phyloP scores from a whole-genome alignment of 805 yeast genomes.

The Lachancea dasiensis region DNA sequence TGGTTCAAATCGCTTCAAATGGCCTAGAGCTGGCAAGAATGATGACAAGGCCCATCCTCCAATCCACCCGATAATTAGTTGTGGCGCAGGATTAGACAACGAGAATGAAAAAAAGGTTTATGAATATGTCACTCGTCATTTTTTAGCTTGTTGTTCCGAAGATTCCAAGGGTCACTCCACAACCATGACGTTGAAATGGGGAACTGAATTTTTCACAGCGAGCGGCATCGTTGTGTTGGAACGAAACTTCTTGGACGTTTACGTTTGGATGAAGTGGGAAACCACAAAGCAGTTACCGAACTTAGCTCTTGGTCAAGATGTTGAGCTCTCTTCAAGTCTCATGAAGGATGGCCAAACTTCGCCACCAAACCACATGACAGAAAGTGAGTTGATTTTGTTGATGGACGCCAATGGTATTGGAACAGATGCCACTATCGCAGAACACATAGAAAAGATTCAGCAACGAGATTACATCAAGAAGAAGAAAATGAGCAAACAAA shows the following conservation, averaged over 20 bases:
- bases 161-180: slow-evolving; percentile 80
- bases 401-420: slow-evolving; percentile 99
- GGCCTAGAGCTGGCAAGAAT: slow-evolving; percentile 74
- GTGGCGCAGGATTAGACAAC: slow-evolving; percentile 18
- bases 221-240: slow-evolving; percentile 72
- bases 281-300: slow-evolving; percentile 58
- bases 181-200: slow-evolving; percentile 66
- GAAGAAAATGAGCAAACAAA: slow-evolving; percentile 35
- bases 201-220: slow-evolving; percentile 62
- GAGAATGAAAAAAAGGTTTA: slow-evolving; percentile 61
- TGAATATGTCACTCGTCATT: slow-evolving; percentile 79
- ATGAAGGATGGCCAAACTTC: slow-evolving; percentile 70
- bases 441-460: slow-evolving; percentile 80
- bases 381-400: slow-evolving; percentile 80
- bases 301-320: slow-evolving; percentile 49
- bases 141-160: slow-evolving; percentile 84
- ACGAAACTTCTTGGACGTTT: slow-evolving; percentile 74
- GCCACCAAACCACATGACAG: slow-evolving; percentile 82
- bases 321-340: slow-evolving; percentile 50
- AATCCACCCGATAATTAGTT: slow-evolving; percentile 68
- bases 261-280: slow-evolving; percentile 75
- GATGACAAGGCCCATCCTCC: slow-evolving; percentile 99
- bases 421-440: slow-evolving; percentile 98
- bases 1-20: slow-evolving; percentile 40
- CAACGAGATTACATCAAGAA: slow-evolving; percentile 59